phyloP scores from a whole-genome alignment of 2,329 filamentous ascomycete species.

The Thielaviopsis ethacetica region DNA sequence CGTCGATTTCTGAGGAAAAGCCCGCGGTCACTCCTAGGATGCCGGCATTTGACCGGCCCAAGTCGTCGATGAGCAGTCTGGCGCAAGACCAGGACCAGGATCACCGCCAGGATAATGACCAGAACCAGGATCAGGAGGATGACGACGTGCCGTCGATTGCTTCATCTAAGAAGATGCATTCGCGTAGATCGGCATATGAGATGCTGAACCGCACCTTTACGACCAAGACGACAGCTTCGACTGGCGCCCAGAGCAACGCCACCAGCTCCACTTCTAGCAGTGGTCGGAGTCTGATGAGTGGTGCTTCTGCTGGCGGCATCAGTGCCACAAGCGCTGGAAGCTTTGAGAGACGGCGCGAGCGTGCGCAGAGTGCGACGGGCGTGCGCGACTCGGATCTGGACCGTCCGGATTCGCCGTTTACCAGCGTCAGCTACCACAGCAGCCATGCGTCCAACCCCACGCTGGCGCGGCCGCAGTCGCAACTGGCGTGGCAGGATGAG shows the following conservation, averaged over 20 bases:
- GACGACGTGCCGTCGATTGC: slow-evolving; percentile 1
- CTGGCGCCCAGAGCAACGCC: slow-evolving; percentile 52
- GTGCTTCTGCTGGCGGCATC: slow-evolving; percentile 73
- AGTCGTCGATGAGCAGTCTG: slow-evolving; percentile 36
- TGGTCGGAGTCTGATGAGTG: slow-evolving; percentile 82
- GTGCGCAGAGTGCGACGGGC: slow-evolving; percentile 50
- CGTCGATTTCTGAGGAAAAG: slow-evolving; percentile 27
- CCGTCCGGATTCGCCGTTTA: slow-evolving; percentile 48
- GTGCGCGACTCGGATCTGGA: slow-evolving; percentile 38
- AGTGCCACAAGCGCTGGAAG: slow-evolving; percentile 94
- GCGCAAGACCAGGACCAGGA: slow-evolving; percentile 14
- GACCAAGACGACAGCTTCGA: slow-evolving; percentile 71
- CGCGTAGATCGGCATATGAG: slow-evolving; percentile 66
- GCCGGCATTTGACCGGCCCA: slow-evolving; percentile 32
- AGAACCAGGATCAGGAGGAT: background rate
- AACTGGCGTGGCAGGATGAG: slow-evolving; percentile 50
- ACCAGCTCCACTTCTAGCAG: slow-evolving; percentile 66
- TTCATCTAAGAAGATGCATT: slow-evolving; percentile 29
- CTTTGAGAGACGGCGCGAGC: slow-evolving; percentile 56
- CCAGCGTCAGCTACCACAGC: slow-evolving; percentile 77
- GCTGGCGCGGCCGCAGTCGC: slow-evolving; percentile 43
- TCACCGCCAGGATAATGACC: too few relatives aligned
- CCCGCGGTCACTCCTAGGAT: slow-evolving; percentile 36
- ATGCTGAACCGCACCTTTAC: slow-evolving; percentile 71
- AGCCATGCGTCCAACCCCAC: slow-evolving; percentile 54